A percentile compares a stretch with the other conserved stretches of the same genome.
phyloP scores from a whole-genome alignment of 2,329 filamentous ascomycete species.

The Nemania sp. region DNA sequence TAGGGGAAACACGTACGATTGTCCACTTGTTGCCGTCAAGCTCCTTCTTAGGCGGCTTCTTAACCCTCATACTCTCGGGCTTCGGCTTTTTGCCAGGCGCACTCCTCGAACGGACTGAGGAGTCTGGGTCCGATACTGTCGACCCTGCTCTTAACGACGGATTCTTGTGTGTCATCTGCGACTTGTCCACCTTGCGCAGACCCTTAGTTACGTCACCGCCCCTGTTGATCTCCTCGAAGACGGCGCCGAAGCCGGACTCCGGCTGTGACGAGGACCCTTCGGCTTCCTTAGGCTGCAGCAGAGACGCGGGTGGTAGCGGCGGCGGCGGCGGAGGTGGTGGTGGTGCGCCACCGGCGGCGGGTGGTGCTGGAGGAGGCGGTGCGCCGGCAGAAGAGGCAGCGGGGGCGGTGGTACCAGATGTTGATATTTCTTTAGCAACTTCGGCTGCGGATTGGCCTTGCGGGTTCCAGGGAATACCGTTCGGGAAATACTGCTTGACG shows the following conservation, averaged over 20 bases:
- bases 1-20: constrained; percentile 54
- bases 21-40: constrained; percentile 92
- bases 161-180: constrained; percentile 99
- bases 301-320: constrained; percentile 58
- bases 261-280: constrained; percentile 51
- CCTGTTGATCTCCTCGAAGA: constrained; percentile 90
- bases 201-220: constrained; percentile 86
- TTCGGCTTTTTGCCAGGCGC: constrained; percentile 87
- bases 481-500: constrained; percentile 79
- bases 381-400: constrained; percentile 54
- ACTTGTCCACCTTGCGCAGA: constrained; percentile 90
- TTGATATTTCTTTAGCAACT: constrained; percentile 61
- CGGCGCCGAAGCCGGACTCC: constrained; percentile 73
- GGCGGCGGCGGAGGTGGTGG: constrained; percentile 71
- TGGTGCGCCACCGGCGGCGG: constrained; percentile 53
- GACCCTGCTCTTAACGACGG: constrained; percentile 77
- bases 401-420: constrained; percentile 44
- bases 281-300: constrained; percentile 67
- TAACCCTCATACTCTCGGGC: constrained; percentile 80
- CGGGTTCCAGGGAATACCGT: constrained; percentile 85
- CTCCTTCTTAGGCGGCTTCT: constrained; percentile 79
- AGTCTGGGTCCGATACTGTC: constrained; percentile 63
- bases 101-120: constrained; percentile 70
- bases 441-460: constrained; percentile 74
- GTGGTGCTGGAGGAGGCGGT: constrained; percentile 65